Evolutionary conservation across 768 basidiomycete genomes (phyloP), one percentile per base, ranked within the genome.

Genomic region (Rhizopogon sp.): DNA sequence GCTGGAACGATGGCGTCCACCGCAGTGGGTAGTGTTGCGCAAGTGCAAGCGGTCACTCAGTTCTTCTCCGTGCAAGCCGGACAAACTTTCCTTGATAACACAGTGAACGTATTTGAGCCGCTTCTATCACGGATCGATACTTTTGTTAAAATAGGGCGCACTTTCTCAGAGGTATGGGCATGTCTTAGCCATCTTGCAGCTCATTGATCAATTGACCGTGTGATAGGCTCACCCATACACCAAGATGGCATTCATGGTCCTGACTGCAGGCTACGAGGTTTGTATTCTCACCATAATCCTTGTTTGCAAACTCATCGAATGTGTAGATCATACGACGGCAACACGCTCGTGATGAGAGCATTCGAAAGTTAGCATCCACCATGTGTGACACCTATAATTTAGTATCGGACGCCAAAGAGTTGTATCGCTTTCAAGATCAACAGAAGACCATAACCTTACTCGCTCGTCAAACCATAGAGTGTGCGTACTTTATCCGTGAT

Each of bases 401-500:
- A 25, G 40, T 56, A 33, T 40, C 22, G 20, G 42, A 52, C 6
- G 55, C 51, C 7, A 29, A 37, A 10, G n/a, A 39, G 31, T 37
- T 56, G 33, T 6, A 6, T 14, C 39, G 25, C 14, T 51, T 56
- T 28, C 22, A 53, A 31, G 33, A 20, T 22, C 52, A 56, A 17
- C 25, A 29, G 2, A 11, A 52, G 37, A 46, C 54, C 54, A 35
- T 57, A 11, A 31, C 13, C 3, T 14, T 29, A 3, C 46, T 68
- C 42, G 43, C 57, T 10, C 47, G 55, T 29, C 66, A 69, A 55
- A 64, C 63, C 0, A 58, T 57, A 5, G 67, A 69, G 35, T 69
- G 66, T 41, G 64, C 56, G 1, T 65, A 65, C 49, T 67, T 69
- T 40, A 67, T 69, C 20, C 54, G 55, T 7, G 63, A 60, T 28